Conservation (phyloP, 257 asterid genomes). For the Cinchona pubescens region DNA sequence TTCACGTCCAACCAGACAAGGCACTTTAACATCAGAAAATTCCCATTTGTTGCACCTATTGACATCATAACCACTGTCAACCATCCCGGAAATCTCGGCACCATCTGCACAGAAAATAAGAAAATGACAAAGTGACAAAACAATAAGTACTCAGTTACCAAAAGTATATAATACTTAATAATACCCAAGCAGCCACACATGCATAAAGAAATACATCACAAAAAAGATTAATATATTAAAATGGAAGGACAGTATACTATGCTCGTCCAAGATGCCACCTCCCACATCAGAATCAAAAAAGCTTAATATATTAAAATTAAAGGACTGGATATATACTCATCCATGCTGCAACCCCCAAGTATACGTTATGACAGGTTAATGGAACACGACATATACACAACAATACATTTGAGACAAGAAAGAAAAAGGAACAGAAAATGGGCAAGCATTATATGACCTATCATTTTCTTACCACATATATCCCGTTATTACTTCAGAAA, state of each 20-base stretch:
- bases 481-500: background rate
- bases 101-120: conserved; percentile 43
- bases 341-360: background rate
- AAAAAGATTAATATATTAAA: background rate
- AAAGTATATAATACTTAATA: background rate
- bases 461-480: background rate
- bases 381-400: too few species aligned
- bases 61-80: conserved; percentile 52
- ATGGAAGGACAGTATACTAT: background rate
- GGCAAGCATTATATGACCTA: background rate
- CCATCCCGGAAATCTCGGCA: conserved; percentile 68
- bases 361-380: background rate
- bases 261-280: background rate
- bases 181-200: too few species aligned
- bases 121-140: background rate
- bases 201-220: background rate
- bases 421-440: background rate
- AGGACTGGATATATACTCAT: background rate
- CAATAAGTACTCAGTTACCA: background rate
- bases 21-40: conserved; percentile 40
- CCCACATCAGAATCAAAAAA: too few species aligned
- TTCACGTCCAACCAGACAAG: conserved; percentile 43
- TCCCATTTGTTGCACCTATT: conserved; percentile 47
- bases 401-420: background rate
- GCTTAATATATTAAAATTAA: background rate